phyloP scores from a whole-genome alignment of 176 grass and related monocot genomes.

The Puccinellia tenuiflora region DNA sequence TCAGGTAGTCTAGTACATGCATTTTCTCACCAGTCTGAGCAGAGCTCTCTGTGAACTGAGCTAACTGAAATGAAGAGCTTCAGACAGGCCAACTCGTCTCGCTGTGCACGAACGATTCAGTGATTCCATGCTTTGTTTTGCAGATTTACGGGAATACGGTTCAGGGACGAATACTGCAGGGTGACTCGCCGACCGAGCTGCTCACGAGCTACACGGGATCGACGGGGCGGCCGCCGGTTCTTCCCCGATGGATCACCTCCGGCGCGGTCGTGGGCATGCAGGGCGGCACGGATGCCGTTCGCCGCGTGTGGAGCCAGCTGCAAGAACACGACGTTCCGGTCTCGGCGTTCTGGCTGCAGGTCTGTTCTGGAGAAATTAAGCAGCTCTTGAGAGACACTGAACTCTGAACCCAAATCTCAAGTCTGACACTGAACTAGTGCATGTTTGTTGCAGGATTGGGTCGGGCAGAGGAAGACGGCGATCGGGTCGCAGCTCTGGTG shows the following conservation, averaged over 20 bases:
- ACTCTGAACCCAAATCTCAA: not conserved
- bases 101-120: not conserved
- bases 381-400: not conserved
- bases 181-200: slow-evolving; percentile 60
- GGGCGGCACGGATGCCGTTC: slow-evolving; percentile 68
- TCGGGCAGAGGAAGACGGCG: slow-evolving; percentile 80
- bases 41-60: not conserved
- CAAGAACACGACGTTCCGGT: slow-evolving; percentile 68
- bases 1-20: slow-evolving; percentile 44
- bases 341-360: slow-evolving; percentile 93
- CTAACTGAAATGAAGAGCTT: not conserved
- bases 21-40: not conserved
- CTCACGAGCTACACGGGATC: slow-evolving; percentile 64
- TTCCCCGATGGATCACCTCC: slow-evolving; percentile 83
- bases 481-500: slow-evolving; percentile 96
- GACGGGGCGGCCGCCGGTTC: slow-evolving; percentile 67
- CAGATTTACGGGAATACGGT: slow-evolving; percentile 56
- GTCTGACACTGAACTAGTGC: not conserved
- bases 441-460: slow-evolving; percentile 63
- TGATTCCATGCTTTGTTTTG: not conserved
- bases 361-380: slow-evolving; percentile 27
- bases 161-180: slow-evolving; percentile 64
- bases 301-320: slow-evolving; percentile 60
- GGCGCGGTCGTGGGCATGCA: slow-evolving; percentile 86
- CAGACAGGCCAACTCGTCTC: not conserved